These are phyloP conservation scores for Sordaria brevicollis DNA, from an alignment of 495 filamentous ascomycete genomes.

Conservation along the genomic window DNA sequence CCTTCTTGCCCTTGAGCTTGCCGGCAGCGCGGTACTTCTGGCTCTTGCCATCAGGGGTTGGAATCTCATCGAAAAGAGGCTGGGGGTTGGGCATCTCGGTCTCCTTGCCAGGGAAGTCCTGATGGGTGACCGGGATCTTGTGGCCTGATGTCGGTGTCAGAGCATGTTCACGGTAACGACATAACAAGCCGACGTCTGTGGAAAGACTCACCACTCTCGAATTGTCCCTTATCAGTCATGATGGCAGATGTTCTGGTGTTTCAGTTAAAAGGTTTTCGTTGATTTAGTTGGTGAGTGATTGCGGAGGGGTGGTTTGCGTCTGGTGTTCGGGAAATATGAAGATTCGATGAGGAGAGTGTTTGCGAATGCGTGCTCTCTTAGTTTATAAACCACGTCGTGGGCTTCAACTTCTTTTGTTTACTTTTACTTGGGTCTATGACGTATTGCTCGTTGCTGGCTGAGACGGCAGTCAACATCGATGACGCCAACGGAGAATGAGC, in stretches of 20 bases:
- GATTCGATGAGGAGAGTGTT: neutral
- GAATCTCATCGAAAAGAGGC: conserved; percentile 55
- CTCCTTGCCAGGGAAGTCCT: conserved; percentile 59
- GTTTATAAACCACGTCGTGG: neutral
- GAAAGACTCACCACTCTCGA: conserved; percentile 36
- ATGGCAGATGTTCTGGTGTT: neutral
- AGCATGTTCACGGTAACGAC: neutral
- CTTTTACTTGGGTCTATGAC: neutral
- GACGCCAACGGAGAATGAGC: neutral
- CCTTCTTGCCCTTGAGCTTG: conserved; percentile 65
- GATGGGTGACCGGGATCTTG: conserved; percentile 55
- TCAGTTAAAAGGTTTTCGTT: neutral
- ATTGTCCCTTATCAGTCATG: conserved; percentile 35
- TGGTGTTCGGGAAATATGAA: neutral
- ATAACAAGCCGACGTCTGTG: neutral
- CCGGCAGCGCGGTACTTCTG: conserved; percentile 69
- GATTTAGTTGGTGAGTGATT: neutral
- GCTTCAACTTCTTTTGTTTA: neutral
- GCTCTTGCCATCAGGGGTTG: conserved; percentile 58
- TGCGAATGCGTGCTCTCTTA: neutral
- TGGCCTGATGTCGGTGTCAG: conserved; percentile 43
- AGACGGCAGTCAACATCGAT: neutral
- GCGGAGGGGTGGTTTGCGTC: neutral
- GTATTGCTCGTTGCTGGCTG: neutral
- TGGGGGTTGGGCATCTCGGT: conserved; percentile 49